A percentile compares a stretch with the other conserved stretches of the same genome.
Evolutionary conservation across 805 yeast species (phyloP).

Genomic region (Wickerhamiella kazuoi): DNA sequence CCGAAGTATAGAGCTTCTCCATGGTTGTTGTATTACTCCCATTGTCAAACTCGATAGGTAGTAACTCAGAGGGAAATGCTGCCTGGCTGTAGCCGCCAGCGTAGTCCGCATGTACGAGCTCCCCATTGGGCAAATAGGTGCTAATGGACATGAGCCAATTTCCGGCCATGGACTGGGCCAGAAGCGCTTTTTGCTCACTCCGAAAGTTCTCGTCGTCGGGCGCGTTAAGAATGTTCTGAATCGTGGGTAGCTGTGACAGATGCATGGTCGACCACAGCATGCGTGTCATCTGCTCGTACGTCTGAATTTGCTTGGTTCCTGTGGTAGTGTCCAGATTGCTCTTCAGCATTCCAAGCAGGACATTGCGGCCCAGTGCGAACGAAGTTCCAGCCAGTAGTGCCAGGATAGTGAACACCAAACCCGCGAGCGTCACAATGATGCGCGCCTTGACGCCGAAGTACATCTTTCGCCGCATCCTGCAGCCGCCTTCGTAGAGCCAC

Average conservation of each 20-base stretch:
- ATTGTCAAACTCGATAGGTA: not conserved
- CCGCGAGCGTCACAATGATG: not conserved
- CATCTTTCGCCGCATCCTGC: not conserved
- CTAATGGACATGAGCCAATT: not conserved
- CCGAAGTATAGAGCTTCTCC: not conserved
- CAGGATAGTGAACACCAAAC: not conserved
- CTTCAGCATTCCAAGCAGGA: conserved; percentile 22
- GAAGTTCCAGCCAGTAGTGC: not conserved
- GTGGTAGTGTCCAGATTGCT: conserved; percentile 13
- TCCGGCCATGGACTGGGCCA: not conserved
- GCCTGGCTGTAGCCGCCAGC: not conserved
- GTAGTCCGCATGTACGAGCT: not conserved
- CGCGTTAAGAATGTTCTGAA: conserved; percentile 6
- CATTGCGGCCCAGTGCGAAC: conserved; percentile 9
- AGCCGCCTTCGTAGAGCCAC: too few species aligned
- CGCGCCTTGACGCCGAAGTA: conserved; percentile 1
- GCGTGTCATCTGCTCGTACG: conserved; percentile 8
- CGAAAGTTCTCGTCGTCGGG: conserved; percentile 1
- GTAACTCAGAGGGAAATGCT: not conserved
- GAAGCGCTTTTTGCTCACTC: conserved; percentile 1
- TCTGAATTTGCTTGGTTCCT: conserved; percentile 11
- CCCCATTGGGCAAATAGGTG: not conserved
- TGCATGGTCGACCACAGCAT: conserved; percentile 6
- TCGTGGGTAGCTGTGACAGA: conserved; percentile 8
- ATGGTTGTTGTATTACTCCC: not conserved